A percentile compares a stretch with the other conserved stretches of the same genome.
Evolutionary conservation across 1,139 yeast genomes (phyloP).

Genomic region (Neolecta irregularis): DNA sequence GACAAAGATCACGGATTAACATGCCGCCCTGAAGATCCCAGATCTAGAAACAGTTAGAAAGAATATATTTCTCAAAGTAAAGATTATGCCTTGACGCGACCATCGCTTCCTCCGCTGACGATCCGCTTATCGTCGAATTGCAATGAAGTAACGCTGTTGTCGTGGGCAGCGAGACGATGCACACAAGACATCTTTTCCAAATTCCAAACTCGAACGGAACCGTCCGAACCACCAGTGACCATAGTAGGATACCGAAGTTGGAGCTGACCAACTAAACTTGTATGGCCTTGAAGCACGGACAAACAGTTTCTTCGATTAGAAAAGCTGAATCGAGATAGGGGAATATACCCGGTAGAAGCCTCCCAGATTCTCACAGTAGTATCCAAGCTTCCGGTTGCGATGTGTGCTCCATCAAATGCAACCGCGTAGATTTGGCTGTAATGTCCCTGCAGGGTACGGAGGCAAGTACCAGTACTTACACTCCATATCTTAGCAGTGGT

Average conservation of each 20-base stretch:
- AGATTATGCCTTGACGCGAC: constrained; percentile 32
- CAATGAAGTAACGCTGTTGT: constrained; percentile 14
- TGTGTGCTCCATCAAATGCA: constrained; percentile 83
- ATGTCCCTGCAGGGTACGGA: constrained; percentile 54
- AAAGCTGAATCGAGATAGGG: background rate
- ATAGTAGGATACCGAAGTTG: constrained; percentile 10
- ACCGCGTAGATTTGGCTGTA: constrained; percentile 92
- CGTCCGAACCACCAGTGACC: constrained; percentile 43
- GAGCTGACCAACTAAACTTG: constrained; percentile 13
- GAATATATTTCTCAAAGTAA: too few species aligned
- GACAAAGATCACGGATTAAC: constrained; percentile 26
- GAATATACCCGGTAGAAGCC: constrained; percentile 55
- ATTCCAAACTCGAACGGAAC: constrained; percentile 95
- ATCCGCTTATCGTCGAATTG: constrained; percentile 17
- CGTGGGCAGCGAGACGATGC: constrained; percentile 32
- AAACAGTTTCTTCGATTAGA: background rate
- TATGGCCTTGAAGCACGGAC: constrained; percentile 12
- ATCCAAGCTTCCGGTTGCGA: constrained; percentile 94
- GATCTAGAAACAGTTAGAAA: constrained; percentile 26
- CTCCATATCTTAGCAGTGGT: constrained; percentile 96
- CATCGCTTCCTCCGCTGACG: constrained; percentile 22
- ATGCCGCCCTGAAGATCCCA: constrained; percentile 78
- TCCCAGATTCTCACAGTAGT: constrained; percentile 97
- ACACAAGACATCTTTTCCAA: constrained; percentile 81
- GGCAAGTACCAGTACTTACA: constrained; percentile 78